phyloP scores from a whole-genome alignment of 139 green algal species.

The Mesostigma viride region DNA sequence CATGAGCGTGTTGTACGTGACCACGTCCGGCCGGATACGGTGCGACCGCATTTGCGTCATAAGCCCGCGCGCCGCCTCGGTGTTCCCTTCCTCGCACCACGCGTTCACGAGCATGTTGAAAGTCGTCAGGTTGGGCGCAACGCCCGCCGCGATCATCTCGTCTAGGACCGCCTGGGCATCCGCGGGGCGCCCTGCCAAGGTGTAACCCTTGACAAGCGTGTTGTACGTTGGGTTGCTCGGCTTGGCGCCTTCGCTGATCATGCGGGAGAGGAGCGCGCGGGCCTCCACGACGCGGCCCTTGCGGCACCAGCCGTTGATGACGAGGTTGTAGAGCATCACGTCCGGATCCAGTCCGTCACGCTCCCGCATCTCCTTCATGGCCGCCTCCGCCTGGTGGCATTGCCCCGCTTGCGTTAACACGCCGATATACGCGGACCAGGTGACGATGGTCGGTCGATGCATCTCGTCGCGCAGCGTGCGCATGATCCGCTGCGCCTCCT shows the following conservation, averaged over 20 bases:
- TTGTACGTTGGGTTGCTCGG: slow-evolving; percentile 21
- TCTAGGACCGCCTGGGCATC: slow-evolving; percentile 8
- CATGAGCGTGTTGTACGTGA: slow-evolving; percentile 26
- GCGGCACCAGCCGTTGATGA: slow-evolving; percentile 17
- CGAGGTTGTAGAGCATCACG: slow-evolving; percentile 11
- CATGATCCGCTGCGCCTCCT: too few species aligned
- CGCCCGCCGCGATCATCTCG: slow-evolving; percentile 12
- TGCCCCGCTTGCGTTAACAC: too few species aligned
- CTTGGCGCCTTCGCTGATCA: slow-evolving; percentile 9
- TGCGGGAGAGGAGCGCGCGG: neutral
- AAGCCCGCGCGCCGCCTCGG: slow-evolving; percentile 9
- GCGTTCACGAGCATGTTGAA: slow-evolving; percentile 24
- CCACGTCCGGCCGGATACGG: slow-evolving; percentile 13
- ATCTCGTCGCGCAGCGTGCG: too few species aligned
- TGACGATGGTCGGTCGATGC: too few species aligned
- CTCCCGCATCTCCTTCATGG: too few species aligned
- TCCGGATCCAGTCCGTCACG: slow-evolving; percentile 8
- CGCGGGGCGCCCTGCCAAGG: neutral
- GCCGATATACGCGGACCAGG: too few species aligned
- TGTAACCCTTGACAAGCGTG: slow-evolving; percentile 21
- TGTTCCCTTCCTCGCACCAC: slow-evolving; percentile 12
- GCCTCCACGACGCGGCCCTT: slow-evolving; percentile 10
- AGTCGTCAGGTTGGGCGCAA: slow-evolving; percentile 10
- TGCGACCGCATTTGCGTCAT: slow-evolving; percentile 7
- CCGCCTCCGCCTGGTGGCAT: too few species aligned